These are phyloP conservation scores for Seminavis robusta DNA, from an alignment of 108 stramenopile species.

Conservation along the genomic window DNA sequence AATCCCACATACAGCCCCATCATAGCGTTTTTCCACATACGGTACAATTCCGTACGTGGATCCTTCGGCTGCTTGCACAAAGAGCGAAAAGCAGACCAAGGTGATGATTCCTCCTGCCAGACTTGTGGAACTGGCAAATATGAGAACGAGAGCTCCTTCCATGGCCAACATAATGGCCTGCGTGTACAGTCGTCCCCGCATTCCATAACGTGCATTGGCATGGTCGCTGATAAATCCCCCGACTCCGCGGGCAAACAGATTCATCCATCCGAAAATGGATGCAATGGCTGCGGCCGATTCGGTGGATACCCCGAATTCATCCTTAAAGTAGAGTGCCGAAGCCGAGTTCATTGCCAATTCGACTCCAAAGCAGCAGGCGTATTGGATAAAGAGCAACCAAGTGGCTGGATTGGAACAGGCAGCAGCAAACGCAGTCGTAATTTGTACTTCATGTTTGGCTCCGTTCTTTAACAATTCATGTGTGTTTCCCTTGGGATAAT, in stretches of 20 bases:
- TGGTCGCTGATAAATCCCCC: constrained; percentile 60
- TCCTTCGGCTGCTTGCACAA: constrained; percentile 81
- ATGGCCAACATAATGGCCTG: constrained; percentile 49
- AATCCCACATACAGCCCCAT: constrained; percentile 73
- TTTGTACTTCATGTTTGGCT: constrained; percentile 49
- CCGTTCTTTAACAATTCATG: constrained; percentile 52
- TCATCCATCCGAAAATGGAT: constrained; percentile 78
- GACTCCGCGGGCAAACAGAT: constrained; percentile 75
- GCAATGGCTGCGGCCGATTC: constrained; percentile 74
- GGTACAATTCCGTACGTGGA: constrained; percentile 79
- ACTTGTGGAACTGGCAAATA: constrained; percentile 46
- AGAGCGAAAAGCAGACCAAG: constrained; percentile 73
- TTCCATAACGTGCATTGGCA: constrained; percentile 51
- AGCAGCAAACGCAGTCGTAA: constrained; percentile 29
- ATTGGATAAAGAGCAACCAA: constrained; percentile 77
- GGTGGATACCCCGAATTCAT: constrained; percentile 62
- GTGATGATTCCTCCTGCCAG: constrained; percentile 52
- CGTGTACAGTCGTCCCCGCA: constrained; percentile 69
- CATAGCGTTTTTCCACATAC: constrained; percentile 59
- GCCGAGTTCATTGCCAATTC: constrained; percentile 83
- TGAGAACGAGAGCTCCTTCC: constrained; percentile 66
- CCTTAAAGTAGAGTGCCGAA: constrained; percentile 72
- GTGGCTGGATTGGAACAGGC: constrained; percentile 54
- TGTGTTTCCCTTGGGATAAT: constrained; percentile 89
- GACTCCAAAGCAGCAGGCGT: constrained; percentile 86